A percentile compares a stretch with the other conserved stretches of the same genome.
phyloP scores from a whole-genome alignment of 1,284 basidiomycete species.

The Trichosporon asahii region DNA sequence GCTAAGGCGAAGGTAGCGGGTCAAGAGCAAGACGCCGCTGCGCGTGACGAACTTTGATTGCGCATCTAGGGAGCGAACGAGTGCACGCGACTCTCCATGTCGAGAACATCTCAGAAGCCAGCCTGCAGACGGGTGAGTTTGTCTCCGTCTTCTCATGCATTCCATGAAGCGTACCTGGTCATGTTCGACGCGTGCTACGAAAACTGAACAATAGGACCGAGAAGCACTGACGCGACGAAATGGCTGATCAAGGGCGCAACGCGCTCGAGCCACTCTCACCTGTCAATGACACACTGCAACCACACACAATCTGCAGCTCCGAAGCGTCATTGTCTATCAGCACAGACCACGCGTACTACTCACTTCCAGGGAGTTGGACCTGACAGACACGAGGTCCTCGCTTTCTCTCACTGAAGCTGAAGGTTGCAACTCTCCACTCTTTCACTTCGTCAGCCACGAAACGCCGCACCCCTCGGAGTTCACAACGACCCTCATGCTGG shows the following conservation, averaged over 20 bases:
- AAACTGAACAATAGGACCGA: not conserved
- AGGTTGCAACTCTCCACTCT: not conserved
- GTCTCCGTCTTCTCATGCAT: not conserved
- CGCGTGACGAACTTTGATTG: conserved; percentile 20
- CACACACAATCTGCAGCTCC: conserved; percentile 1
- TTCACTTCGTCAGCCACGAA: not conserved
- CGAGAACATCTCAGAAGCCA: no score
- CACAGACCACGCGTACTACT: not conserved
- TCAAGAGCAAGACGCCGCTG: not conserved
- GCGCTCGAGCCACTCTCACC: conserved; percentile 4
- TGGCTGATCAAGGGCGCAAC: conserved; percentile 6
- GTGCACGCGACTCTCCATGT: no score
- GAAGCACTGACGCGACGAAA: conserved; percentile 1
- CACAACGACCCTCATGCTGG: not conserved
- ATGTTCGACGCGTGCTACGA: not conserved
- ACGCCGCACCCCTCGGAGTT: not conserved
- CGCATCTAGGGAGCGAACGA: not conserved
- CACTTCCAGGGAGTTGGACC: not conserved
- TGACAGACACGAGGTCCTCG: not conserved
- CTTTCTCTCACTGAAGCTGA: not conserved
- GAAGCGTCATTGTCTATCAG: not conserved
- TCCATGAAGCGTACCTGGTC: not conserved
- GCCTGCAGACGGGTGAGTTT: not conserved
- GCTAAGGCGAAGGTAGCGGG: conserved; percentile 9
- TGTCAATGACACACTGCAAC: not conserved